Evolutionary conservation across 2,329 filamentous ascomycete species (phyloP), one percentile per base, ranked within the genome.

Genomic region (Cryoendolithus antarcticus): DNA sequence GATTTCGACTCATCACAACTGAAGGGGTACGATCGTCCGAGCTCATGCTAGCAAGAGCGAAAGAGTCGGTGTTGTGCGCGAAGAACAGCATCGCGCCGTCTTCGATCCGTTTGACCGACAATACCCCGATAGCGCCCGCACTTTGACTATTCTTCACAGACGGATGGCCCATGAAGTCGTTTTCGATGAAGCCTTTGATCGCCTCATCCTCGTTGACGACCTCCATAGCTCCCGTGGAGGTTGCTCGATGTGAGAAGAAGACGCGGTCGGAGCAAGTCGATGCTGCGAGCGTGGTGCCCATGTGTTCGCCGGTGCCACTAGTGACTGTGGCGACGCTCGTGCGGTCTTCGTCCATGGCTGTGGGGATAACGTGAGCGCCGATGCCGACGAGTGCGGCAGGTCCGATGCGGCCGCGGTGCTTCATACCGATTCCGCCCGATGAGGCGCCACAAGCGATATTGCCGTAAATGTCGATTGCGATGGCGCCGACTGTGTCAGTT

Each of bases 361-460:
- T 67, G 2, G 89, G 89, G n/a, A 95, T 74, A 21, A 98, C 81
- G 29, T 85, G 82, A 12, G 86, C 89, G 40, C 91, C 91, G 38
- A 96, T 77, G 6, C 91, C 89, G 9, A 96, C 84, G 10, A 98
- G 71, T 12, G 91, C 91, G 28, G 91, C 93, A 27, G 91, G 91
- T 0, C 91, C 93, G 46, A 94, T 74, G 29, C 91, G 81, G 4
- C 91, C 93, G 44, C 78, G 77, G 60, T 94, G 88, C 58, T 98
- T 98, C 89, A 98, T 95, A 21, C 91, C 89, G 57, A 98, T 98
- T 1, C 91, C 91, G 4, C 91, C 91, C 10, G 93, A 98, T 2
- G 91, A 98, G 2, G 91, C 94, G 10, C 82, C 91, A 3, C 89
- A 91, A 4, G 93, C 89, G 55, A 98, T 94, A 42, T 82, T 80